These are phyloP conservation scores for Leccinum fibrillosum DNA, from an alignment of 768 basidiomycete species.

Conservation along the genomic window DNA sequence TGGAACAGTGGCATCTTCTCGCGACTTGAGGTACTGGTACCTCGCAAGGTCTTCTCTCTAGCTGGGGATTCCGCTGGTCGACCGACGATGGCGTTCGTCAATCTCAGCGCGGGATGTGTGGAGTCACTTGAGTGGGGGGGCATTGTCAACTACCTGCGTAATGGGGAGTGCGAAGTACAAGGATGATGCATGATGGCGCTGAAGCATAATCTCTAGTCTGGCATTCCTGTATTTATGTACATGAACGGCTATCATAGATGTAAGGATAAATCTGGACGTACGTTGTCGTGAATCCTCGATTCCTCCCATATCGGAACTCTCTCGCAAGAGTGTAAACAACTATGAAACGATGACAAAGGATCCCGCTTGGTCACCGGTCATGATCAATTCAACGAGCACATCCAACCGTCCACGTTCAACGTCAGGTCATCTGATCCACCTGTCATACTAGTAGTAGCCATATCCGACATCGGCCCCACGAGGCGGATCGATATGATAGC, in stretches of 20 bases:
- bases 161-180: too few species aligned
- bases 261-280: too few species aligned
- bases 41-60: too few species aligned
- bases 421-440: slow-evolving; percentile 66
- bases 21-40: too few species aligned
- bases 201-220: too few species aligned
- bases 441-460: too few species aligned
- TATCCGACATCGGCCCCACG: slow-evolving; percentile 58
- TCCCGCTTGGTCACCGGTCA: slow-evolving; percentile 76
- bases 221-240: too few species aligned
- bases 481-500: slow-evolving; percentile 71
- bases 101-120: not conserved
- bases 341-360: not conserved
- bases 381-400: slow-evolving; percentile 44
- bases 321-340: slow-evolving; percentile 32
- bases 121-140: not conserved
- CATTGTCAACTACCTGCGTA: not conserved
- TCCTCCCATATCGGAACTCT: not conserved
- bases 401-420: slow-evolving; percentile 61
- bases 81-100: not conserved
- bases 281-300: too few species aligned
- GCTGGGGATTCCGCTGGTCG: not conserved
- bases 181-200: too few species aligned
- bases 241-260: too few species aligned
- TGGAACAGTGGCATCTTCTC: too few species aligned